Evolutionary conservation across 805 yeast species (phyloP), one percentile per base, ranked within the genome.

Genomic region (Tetrapisispora arboricola): DNA sequence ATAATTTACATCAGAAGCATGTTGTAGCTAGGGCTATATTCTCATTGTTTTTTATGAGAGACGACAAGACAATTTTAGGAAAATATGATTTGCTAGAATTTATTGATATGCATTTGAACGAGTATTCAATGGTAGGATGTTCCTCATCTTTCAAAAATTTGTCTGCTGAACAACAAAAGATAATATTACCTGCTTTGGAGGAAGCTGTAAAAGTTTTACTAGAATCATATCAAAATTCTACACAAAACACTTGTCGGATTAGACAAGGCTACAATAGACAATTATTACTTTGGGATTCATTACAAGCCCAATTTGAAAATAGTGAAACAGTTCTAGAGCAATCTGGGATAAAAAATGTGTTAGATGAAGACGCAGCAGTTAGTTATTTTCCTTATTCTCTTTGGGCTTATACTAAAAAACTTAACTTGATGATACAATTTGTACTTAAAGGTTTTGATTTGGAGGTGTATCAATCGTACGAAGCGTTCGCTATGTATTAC

Each of bases 191-290:
- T 3, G 45, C 46, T 11, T 33, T 73, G 27, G 63, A 58, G 43
- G 77, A 80, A 51, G 53, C 73, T 30, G 70, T 76, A 51, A 54
- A 67, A 30, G 72, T 71, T 18, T 56, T 67, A 50, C 55, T 66
- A 55, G 67, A 71, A 50, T 61, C 65, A 65, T 53, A 71, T 19
- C 66, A 70, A 39, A 63, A 66, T 10, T 50, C 63, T 15, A 67
- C 76, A 6, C 80, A 79, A 57, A 90, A 90, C 52, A 78, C 86
- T 27, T 76, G 94, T 38, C 71, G 95, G 42, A 87, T 85, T 53
- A 75, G 96, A 47, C 95, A 85, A 56, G 74, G 81, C 46, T 63
- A 80, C 51, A 65, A 78, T 47, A 66, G 78, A 53, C 65, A 72
- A 52, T 53, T 77, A 41, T 51, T 71, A 35, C 48, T 71, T 3